Conservation (phyloP, 306 rosid genomes). For the Rosa chinensis region DNA sequence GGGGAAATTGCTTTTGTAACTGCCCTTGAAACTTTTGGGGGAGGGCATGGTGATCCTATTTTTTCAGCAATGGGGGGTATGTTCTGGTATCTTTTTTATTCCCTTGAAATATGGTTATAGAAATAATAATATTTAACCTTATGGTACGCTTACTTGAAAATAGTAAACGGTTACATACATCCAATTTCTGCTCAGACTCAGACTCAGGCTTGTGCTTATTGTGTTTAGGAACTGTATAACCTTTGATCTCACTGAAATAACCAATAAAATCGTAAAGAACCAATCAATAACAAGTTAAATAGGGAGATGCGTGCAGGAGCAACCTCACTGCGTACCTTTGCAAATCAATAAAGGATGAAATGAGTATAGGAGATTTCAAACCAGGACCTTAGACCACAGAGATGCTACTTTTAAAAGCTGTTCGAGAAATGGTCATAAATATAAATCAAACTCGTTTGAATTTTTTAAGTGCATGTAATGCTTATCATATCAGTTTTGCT, state of each 20-base stretch:
- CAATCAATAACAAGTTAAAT: not conserved
- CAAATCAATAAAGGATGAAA: not conserved
- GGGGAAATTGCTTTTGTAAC: slow-evolving; percentile 96
- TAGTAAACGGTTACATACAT: not conserved
- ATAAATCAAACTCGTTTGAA: not conserved
- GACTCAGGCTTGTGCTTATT: slow-evolving; percentile 1
- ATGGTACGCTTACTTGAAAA: slow-evolving; percentile 8
- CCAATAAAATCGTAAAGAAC: not conserved
- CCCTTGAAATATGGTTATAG: slow-evolving; percentile 6
- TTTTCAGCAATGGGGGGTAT: slow-evolving; percentile 92
- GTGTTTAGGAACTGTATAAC: not conserved
- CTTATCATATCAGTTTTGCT: not conserved
- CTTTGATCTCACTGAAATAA: not conserved
- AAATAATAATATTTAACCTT: not conserved
- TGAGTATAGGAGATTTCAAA: not conserved
- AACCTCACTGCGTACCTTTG: not conserved
- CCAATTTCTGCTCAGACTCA: not conserved
- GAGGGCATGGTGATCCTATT: slow-evolving; percentile 87
- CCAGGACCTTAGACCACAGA: not conserved
- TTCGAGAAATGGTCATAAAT: not conserved
- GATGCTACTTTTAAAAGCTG: not conserved
- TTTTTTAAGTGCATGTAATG: slow-evolving; percentile 18
- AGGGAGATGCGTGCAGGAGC: not conserved
- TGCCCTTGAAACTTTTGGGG: slow-evolving; percentile 88
- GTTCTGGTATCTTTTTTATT: slow-evolving; percentile 11